These are phyloP conservation scores for Beta vulgaris DNA, from an alignment of 148 eudicot genomes.

Conservation along the genomic window DNA sequence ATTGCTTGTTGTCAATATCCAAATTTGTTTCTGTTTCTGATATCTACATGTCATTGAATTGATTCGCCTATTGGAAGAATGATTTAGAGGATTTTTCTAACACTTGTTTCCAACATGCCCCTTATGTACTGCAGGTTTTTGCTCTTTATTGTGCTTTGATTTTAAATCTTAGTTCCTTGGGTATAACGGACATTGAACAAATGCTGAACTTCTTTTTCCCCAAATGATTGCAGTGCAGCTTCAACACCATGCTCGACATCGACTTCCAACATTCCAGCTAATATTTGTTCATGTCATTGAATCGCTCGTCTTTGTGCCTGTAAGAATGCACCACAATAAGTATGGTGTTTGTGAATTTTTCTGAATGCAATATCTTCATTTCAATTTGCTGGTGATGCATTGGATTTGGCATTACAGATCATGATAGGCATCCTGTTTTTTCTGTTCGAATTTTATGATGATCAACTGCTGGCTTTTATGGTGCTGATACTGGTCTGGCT, in stretches of 20 bases:
- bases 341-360: background rate
- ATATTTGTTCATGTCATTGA: slow-evolving; percentile 98
- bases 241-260: slow-evolving; percentile 98
- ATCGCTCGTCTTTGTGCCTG: slow-evolving; percentile 98
- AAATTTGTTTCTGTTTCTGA: background rate
- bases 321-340: slow-evolving; percentile 33
- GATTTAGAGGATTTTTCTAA: background rate
- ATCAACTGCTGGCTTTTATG: slow-evolving; percentile 98
- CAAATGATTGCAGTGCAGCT: slow-evolving; percentile 79
- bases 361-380: background rate
- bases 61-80: background rate
- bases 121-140: background rate
- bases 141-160: background rate
- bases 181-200: background rate
- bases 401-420: slow-evolving; percentile 56
- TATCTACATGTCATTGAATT: background rate
- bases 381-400: slow-evolving; percentile 11
- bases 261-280: slow-evolving; percentile 97
- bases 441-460: slow-evolving; percentile 95
- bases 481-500: slow-evolving; percentile 96
- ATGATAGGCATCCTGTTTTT: slow-evolving; percentile 98
- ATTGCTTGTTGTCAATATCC: no score
- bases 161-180: background rate
- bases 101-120: background rate
- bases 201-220: background rate